Conservation (phyloP, 2,329 filamentous ascomycete species). For the Aspergillus novoparasiticus region DNA sequence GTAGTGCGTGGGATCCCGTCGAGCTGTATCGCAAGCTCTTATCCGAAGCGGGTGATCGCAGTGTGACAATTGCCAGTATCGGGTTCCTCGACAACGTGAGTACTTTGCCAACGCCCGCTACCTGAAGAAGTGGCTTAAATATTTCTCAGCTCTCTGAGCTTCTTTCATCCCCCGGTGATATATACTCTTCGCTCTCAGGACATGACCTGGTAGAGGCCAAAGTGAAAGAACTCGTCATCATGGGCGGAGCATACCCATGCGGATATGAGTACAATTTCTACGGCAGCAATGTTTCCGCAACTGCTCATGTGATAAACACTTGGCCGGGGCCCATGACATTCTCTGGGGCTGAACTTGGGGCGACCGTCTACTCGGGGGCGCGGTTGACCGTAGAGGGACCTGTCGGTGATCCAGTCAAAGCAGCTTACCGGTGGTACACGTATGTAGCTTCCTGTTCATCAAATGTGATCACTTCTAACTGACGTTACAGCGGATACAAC, state of each 20-base stretch:
- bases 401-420: not conserved
- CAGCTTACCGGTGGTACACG: slow-evolving; percentile 15
- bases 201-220: slow-evolving; percentile 2
- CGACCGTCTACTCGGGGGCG: slow-evolving; percentile 5
- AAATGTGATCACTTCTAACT: not conserved
- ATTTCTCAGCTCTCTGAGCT: slow-evolving; percentile 1
- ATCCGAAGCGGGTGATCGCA: not conserved
- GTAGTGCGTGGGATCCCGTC: slow-evolving; percentile 5
- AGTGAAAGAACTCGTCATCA: slow-evolving; percentile 12
- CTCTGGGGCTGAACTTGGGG: slow-evolving; percentile 8
- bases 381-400: slow-evolving; percentile 4
- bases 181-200: slow-evolving; percentile 4
- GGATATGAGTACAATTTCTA: slow-evolving; percentile 12
- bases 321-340: slow-evolving; percentile 10
- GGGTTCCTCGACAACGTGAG: slow-evolving; percentile 14
- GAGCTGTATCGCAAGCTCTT: slow-evolving; percentile 5
- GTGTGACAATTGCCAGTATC: slow-evolving; percentile 13
- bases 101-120: not conserved
- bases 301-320: slow-evolving; percentile 4
- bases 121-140: not conserved
- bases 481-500: slow-evolving; percentile 4
- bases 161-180: not conserved
- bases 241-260: slow-evolving; percentile 11
- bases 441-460: not conserved
- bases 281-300: not conserved